Conservation (phyloP, 345 rosid species). For the Fremontodendron californicum region DNA sequence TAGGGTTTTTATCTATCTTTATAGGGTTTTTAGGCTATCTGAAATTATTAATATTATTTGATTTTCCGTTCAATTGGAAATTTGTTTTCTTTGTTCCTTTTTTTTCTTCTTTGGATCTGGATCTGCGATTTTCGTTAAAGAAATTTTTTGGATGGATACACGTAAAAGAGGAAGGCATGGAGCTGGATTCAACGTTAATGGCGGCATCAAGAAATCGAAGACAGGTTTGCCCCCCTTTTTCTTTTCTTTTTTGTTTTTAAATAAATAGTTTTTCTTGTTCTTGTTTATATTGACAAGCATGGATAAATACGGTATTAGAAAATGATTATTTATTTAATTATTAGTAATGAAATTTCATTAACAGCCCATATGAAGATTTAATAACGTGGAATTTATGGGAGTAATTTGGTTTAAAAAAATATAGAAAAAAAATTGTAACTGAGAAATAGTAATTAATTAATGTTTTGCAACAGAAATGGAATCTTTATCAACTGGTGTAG, state of each 20-base stretch:
- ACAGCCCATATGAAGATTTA: neutral
- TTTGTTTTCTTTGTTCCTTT: neutral
- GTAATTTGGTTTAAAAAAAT: neutral
- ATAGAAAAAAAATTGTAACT: conserved; percentile 24
- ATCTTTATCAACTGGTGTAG: conserved; percentile 72
- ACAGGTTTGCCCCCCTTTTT: conserved; percentile 28
- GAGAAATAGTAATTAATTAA: conserved; percentile 54
- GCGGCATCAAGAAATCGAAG: conserved; percentile 62
- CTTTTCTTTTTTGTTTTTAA: neutral
- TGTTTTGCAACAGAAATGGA: conserved; percentile 87
- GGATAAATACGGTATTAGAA: neutral
- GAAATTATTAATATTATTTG: neutral
- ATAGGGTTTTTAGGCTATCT: neutral
- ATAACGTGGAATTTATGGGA: neutral
- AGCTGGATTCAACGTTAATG: conserved; percentile 52
- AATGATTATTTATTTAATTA: neutral
- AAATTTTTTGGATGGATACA: conserved; percentile 35
- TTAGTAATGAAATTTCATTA: neutral
- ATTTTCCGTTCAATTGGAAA: neutral
- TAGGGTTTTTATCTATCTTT: conserved; percentile 27
- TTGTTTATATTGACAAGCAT: neutral
- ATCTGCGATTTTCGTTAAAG: conserved; percentile 13
- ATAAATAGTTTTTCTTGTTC: neutral
- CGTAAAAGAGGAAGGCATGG: conserved; percentile 71
- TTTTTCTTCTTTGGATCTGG: conserved; percentile 24